Conservation (phyloP, 1,139 yeast species). For the Suhomyces bolitotheri region DNA sequence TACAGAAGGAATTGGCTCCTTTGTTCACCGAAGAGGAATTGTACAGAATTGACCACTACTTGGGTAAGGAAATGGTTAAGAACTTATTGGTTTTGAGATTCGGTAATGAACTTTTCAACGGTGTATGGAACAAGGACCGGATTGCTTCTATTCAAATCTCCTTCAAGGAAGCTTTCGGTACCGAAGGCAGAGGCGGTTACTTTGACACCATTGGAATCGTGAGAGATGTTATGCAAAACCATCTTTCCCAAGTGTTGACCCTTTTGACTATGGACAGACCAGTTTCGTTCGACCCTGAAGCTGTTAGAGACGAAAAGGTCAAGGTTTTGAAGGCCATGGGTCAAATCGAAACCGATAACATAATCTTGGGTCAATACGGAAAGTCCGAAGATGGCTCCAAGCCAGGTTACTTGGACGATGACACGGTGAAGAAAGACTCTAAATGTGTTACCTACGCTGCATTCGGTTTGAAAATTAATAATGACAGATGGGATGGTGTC, state of each 20-base stretch:
- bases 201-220: constrained; percentile 94
- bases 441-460: constrained; percentile 95
- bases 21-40: constrained; percentile 88
- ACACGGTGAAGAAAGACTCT: constrained; percentile 79
- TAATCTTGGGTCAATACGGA: constrained; percentile 84
- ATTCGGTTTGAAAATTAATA: constrained; percentile 69
- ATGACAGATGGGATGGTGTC: constrained; percentile 98
- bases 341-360: constrained; percentile 63
- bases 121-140: constrained; percentile 83
- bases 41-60: constrained; percentile 93
- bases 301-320: constrained; percentile 94
- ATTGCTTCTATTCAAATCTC: constrained; percentile 81
- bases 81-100: constrained; percentile 85
- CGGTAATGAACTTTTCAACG: constrained; percentile 81
- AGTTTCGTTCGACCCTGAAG: constrained; percentile 83
- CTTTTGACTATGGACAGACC: constrained; percentile 96
- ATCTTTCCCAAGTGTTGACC: constrained; percentile 87
- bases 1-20: constrained; percentile 79
- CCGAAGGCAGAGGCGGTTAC: constrained; percentile 98
- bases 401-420: constrained; percentile 91
- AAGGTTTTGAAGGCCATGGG: constrained; percentile 82
- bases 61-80: constrained; percentile 98
- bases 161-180: constrained; percentile 95
- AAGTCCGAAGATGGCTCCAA: constrained; percentile 82
- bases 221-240: constrained; percentile 98